Base-by-base conservation (phyloP, 2,329 filamentous ascomycete genomes). In the Penicillium griseofulvum region DNA sequence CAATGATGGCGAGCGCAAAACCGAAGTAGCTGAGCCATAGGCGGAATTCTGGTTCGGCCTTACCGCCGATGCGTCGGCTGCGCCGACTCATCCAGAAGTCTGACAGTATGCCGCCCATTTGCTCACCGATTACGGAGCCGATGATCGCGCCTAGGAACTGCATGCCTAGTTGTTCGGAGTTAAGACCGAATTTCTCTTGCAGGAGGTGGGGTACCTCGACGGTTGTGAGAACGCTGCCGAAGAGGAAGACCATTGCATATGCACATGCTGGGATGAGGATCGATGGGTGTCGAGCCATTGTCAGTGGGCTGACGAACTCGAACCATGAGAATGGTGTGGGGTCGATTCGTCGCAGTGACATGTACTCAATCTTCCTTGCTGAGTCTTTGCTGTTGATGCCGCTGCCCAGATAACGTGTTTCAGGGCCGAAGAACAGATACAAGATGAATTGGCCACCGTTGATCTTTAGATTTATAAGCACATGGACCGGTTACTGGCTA, bases 121-220 rank as follows among this genome's bases (percentile, higher is more conserved):
- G 83, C 68, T 87, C 84, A 19, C 84, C 84, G 5, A 86, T 73
- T 7, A 86, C 65, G 0, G 79, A 81, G 5, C 84, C 84, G 33
- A 87, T 76, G 49, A 87, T 83, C 19, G 84, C 70, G 12, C 79
- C 79, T 4, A 86, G 68, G 65, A 83, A 84, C 57, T 87, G 83
- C 5, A 87, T 74, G 0, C 84, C 84, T 12, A 86, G 72, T 57
- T 85, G 79, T 67, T 86, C 78, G 0, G 81, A 66, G 65, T 84
- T 82, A 70, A 87, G 78, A 4, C 75, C 77, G 54, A 84, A 87
- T 58, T 81, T 81, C 38, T 76, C 68, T 5, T 78, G 74, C 62
- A 85, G 82, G 5, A 86, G 72, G 51, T 84, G 79, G 0, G 84
- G 84, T 12, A 86, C 81, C 64, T 86, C 83, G 31, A 87, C 80